Conservation (phyloP, 108 stramenopile species). For the Mayamaea pseudoterrestris region DNA sequence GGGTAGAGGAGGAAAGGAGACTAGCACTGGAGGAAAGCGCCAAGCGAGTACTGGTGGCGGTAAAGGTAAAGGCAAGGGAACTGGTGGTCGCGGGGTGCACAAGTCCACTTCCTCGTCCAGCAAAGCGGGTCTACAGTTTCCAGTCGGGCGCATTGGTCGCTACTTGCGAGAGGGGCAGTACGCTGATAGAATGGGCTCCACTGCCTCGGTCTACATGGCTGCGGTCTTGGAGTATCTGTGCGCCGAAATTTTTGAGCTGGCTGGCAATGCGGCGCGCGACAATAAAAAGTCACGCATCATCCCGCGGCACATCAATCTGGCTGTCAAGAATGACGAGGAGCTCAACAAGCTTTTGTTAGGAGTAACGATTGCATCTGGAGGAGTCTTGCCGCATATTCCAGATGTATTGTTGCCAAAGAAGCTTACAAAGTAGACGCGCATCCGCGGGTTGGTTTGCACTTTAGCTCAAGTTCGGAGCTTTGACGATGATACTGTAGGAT, state of each 20-base stretch:
- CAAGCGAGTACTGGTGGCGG: too few species aligned
- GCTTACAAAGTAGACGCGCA: too few species aligned
- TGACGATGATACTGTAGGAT: too few species aligned
- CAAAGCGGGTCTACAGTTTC: constrained; percentile 97
- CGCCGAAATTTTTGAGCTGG: constrained; percentile 92
- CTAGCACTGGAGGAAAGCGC: too few species aligned
- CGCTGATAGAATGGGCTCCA: constrained; percentile 87
- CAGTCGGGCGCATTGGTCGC: constrained; percentile 90
- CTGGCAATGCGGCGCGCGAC: constrained; percentile 95
- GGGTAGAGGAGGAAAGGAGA: too few species aligned
- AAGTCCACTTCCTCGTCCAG: constrained; percentile 71
- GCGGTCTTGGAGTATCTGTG: constrained; percentile 92
- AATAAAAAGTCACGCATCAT: constrained; percentile 94
- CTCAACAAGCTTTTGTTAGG: constrained; percentile 81
- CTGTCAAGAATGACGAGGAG: constrained; percentile 90
- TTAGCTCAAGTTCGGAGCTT: too few species aligned
- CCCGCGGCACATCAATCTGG: constrained; percentile 92
- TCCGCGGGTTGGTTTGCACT: too few species aligned
- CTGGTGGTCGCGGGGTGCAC: constrained; percentile 75
- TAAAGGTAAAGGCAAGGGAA: constrained; percentile 41
- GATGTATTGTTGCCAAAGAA: constrained; percentile 82
- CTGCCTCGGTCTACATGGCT: constrained; percentile 95
- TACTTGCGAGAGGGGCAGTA: constrained; percentile 93
- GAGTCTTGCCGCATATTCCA: constrained; percentile 90
- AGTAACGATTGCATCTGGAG: constrained; percentile 91